Base-by-base conservation (phyloP, 2,329 filamentous ascomycete genomes). In the Escovopsis sp. region DNA sequence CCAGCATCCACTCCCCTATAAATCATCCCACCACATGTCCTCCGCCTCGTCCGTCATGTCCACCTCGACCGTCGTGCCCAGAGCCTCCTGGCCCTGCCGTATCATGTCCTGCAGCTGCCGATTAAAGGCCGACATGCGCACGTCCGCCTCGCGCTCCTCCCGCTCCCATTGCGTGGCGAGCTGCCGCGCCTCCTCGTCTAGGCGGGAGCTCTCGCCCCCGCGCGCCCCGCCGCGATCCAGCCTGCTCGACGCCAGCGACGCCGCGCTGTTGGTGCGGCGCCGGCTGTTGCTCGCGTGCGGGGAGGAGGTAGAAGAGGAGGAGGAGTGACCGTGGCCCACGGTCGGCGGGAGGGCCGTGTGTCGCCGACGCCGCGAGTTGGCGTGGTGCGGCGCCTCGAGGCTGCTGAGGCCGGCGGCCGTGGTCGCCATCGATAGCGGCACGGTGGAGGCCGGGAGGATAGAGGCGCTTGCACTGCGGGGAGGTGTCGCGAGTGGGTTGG, bases 91-190 rank as follows among this genome's bases (percentile, higher is more conserved):
- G 1, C 87, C 90, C 56, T 96, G 79, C 2, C 77, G 69, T 36
- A 98, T 92, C 80, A 98, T 85, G 25, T 78, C 80, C 50, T 81
- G 73, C 33, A 96, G 62, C 46, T 81, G 75, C 33, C 73, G 68
- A 51, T 90, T 92, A 56, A 96, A 76, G 18, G 79, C 72, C 33
- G 75, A 76, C 46, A 96, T 79, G 35, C 79, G 76, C 30, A 77
- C 73, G 46, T 96, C 86, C 7, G 82, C 72, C 46, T 87, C 78
- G 31, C 76, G 67, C 47, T 94, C 85, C 39, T 82, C 80, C 34
- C 73, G 72, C 17, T 76, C 66, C 44, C 79, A 72, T 49, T 74
- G 70, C n/a, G 76, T 76, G 5, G 84, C 76, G 37, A 87, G 72
- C 31, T 72, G 70, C 50, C 79, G 78, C 6, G 83, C 82, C 48